phyloP scores from a whole-genome alignment of 805 yeast species.

The Yamadazyma nakazawae region DNA sequence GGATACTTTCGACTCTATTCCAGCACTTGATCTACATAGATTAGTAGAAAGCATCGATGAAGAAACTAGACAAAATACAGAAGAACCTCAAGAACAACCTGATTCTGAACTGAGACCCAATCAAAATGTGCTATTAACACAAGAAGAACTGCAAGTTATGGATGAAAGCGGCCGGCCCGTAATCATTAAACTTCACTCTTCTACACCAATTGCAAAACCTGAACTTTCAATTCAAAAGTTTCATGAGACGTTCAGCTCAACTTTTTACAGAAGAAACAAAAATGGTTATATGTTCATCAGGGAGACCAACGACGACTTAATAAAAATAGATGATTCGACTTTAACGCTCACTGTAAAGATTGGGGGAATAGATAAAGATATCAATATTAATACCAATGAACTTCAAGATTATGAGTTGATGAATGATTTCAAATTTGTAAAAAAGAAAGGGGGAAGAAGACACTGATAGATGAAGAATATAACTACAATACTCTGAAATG shows the following conservation, averaged over 20 bases:
- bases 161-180: slow-evolving; percentile 2
- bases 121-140: neutral
- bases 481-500: no score
- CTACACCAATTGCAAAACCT: slow-evolving; percentile 5
- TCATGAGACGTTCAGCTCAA: slow-evolving; percentile 24
- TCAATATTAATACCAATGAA: slow-evolving; percentile 9
- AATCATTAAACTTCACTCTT: slow-evolving; percentile 1
- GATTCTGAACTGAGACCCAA: neutral
- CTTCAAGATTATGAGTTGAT: slow-evolving; percentile 11
- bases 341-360: slow-evolving; percentile 9
- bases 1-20: neutral
- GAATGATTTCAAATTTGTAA: slow-evolving; percentile 14
- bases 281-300: slow-evolving; percentile 35
- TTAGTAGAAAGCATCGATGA: slow-evolving; percentile 1
- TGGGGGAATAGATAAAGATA: slow-evolving; percentile 3
- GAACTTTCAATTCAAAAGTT: slow-evolving; percentile 12
- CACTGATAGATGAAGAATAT: neutral
- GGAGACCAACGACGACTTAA: slow-evolving; percentile 23
- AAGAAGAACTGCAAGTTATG: neutral
- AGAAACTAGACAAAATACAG: neutral
- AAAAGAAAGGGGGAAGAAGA: slow-evolving; percentile 1
- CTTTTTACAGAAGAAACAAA: slow-evolving; percentile 30
- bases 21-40: neutral
- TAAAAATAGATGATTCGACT: slow-evolving; percentile 13
- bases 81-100: neutral